phyloP scores from a whole-genome alignment of 768 basidiomycete genomes.

The Psilocybe sp. region DNA sequence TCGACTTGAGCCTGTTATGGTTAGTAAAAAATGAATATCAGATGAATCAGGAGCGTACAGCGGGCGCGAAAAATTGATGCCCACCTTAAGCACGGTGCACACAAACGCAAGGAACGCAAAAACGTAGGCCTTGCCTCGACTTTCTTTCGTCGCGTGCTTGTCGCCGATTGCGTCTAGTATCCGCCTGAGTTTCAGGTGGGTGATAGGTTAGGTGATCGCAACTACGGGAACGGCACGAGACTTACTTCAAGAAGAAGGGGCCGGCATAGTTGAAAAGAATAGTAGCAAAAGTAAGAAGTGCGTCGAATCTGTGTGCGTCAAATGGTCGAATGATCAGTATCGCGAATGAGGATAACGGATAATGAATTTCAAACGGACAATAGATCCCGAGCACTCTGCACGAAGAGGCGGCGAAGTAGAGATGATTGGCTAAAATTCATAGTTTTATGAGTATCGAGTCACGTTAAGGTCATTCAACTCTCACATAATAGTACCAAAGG shows the following conservation, averaged over 20 bases:
- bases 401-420: conserved; percentile 38
- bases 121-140: conserved; percentile 63
- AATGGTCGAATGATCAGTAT: too few species aligned
- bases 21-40: too few species aligned
- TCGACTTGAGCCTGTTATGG: conserved; percentile 54
- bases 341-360: too few species aligned
- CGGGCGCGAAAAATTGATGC: too few species aligned
- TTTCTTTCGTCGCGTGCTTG: conserved; percentile 42
- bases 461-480: too few species aligned
- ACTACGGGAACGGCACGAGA: not conserved
- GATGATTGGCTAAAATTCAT: not conserved
- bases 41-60: too few species aligned
- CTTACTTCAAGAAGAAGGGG: conserved; percentile 83
- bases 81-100: conserved; percentile 39
- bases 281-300: conserved; percentile 39
- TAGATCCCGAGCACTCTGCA: conserved; percentile 45
- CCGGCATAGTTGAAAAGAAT: conserved; percentile 76
- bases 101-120: conserved; percentile 70
- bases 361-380: conserved; percentile 24
- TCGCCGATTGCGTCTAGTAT: conserved; percentile 59
- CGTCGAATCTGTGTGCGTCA: not conserved
- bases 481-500: conserved; percentile 37
- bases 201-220: not conserved
- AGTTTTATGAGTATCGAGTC: too few species aligned
- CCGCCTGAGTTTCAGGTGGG: conserved; percentile 25